Conservation (phyloP, 345 rosid genomes). For the Dipteronia sinensis region DNA sequence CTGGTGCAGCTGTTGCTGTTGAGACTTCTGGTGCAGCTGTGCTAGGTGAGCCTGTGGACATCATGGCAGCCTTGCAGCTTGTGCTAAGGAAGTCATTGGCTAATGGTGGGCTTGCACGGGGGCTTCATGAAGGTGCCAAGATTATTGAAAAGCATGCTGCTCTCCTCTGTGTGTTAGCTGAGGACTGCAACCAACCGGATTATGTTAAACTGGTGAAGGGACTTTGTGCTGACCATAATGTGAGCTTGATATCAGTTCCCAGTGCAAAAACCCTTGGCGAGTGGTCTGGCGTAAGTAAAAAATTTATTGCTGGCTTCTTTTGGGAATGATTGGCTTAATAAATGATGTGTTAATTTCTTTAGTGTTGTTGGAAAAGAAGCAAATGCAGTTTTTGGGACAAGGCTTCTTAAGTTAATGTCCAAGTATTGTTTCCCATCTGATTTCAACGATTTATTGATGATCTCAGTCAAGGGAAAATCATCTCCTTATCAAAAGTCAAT, state of each 20-base stretch:
- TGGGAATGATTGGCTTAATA: too few species aligned
- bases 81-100: conserved; percentile 75
- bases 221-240: conserved; percentile 76
- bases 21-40: conserved; percentile 41
- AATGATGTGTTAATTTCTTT: not conserved
- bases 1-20: conserved; percentile 33
- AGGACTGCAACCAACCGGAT: conserved; percentile 86
- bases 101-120: conserved; percentile 70
- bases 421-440: too few species aligned
- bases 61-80: conserved; percentile 69
- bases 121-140: conserved; percentile 79
- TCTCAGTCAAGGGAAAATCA: too few species aligned
- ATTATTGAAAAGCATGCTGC: conserved; percentile 78
- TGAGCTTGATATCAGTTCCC: conserved; percentile 64
- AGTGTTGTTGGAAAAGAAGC: too few species aligned
- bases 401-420: too few species aligned
- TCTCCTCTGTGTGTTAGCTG: conserved; percentile 76
- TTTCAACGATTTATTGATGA: too few species aligned
- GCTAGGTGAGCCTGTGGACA: conserved; percentile 71
- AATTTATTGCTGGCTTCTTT: not conserved
- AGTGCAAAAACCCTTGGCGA: conserved; percentile 88
- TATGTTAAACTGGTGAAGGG: conserved; percentile 79
- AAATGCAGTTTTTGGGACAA: too few species aligned
- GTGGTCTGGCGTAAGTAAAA: conserved; percentile 83
- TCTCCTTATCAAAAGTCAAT: too few species aligned